phyloP scores from a whole-genome alignment of 2,329 filamentous ascomycete species.

The Furcasterigmium sp. region DNA sequence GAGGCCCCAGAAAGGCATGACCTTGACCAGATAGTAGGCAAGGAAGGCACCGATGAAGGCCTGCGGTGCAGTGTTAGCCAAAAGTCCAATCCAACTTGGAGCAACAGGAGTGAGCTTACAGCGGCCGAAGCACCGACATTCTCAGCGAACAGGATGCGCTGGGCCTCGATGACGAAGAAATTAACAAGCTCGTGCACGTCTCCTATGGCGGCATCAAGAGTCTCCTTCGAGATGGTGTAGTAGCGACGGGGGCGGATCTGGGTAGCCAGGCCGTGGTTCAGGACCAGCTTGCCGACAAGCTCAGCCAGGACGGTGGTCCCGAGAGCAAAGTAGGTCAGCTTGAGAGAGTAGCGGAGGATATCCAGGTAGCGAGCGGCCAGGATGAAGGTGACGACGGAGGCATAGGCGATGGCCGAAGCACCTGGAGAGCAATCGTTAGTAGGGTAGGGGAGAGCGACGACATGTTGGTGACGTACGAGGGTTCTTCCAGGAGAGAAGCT shows the following conservation, averaged over 20 bases:
- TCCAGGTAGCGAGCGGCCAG: constrained; percentile 62
- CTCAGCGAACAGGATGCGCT: constrained; percentile 64
- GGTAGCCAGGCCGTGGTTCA: constrained; percentile 57
- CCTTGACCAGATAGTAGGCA: constrained; percentile 64
- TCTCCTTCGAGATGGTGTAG: constrained; percentile 60
- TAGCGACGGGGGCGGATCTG: constrained; percentile 64
- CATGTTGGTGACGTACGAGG: constrained; percentile 45
- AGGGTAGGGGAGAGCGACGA: neutral
- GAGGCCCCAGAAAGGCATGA: constrained; percentile 66
- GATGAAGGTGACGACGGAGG: constrained; percentile 51
- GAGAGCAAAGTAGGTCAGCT: constrained; percentile 59
- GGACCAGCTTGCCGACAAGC: constrained; percentile 52
- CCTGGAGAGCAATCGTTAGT: constrained; percentile 30
- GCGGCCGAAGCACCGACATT: constrained; percentile 55
- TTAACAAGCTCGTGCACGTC: constrained; percentile 65
- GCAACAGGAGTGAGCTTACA: constrained; percentile 47
- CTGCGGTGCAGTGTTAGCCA: no score
- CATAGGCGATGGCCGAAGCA: constrained; percentile 61
- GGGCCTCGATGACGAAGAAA: constrained; percentile 66
- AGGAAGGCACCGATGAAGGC: constrained; percentile 56
- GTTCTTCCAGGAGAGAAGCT: constrained; percentile 65
- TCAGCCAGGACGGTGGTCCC: constrained; percentile 57
- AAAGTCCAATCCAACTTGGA: no score
- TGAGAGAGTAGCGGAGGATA: constrained; percentile 59
- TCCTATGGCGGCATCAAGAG: constrained; percentile 54